Base-by-base conservation (phyloP, 1,284 basidiomycete species). In the Porodaedalea pini region DNA sequence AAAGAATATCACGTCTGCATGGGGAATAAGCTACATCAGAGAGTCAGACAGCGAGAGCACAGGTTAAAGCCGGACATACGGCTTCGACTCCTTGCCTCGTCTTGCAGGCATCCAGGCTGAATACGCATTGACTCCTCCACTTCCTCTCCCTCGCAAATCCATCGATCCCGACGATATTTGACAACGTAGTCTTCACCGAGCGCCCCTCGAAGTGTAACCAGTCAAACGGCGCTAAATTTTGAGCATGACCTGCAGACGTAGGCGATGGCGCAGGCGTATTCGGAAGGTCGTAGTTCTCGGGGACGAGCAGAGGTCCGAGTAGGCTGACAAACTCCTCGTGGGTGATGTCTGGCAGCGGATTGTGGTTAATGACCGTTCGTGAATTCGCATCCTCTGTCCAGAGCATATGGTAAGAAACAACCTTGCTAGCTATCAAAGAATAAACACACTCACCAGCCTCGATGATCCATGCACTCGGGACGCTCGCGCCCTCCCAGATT, bases 141-240 rank as follows among this genome's bases (percentile, higher is more conserved):
- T 86, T 87, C 34, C 86, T 79, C 65, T 92, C 89, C 3, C 82
- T 77, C 3, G 89, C 88, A 32, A 91, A 78, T 4, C 88, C 86
- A 61, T 91, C 89, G 36, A 92, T 64, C 3, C 88, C 89, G 32
- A 80, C 76, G 29, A 92, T 81, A 66, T 92, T 92, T 62, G 75
- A 84, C 31, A 89, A 71, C 2, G 88, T 90, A 8, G 85, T 88
- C 68, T 86, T 86, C 29, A 87, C 81, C 0, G 79, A 85, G 5
- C 88, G 76, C 1, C 86, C 88, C 65, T 92, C 88, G 61, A 91
- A 88, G 65, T 91, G 88, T 2, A 92, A 70, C 89, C 89, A 91
- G 63, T 92, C 88, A 54, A 91, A 87, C 0, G 88, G 89, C 0
- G 88, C 85, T 0, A 83, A 84, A 49, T 80, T 84, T 60, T 78